A percentile compares a stretch with the other conserved stretches of the same genome.
Conservation (phyloP, 164 flowering plant genomes). For the Protea cynaroides region DNA sequence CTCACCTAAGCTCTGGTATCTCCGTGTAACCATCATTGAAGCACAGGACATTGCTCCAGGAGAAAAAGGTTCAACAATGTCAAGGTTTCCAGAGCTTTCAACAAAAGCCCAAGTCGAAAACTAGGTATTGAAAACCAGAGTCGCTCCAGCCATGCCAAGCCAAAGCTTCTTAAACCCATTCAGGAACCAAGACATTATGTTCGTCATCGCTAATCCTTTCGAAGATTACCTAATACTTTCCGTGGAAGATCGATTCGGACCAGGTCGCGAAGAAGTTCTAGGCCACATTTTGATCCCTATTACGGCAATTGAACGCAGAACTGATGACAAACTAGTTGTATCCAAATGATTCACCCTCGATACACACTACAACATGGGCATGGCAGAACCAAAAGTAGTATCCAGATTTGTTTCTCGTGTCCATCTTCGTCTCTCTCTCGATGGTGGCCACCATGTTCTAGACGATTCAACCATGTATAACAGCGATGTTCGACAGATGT, state of each 20-base stretch:
- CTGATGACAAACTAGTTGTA: conserved; percentile 45
- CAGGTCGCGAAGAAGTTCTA: conserved; percentile 51
- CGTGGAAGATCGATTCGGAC: conserved; percentile 56
- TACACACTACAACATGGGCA: conserved; percentile 13
- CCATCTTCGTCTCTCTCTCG: conserved; percentile 45
- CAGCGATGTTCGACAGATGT: conserved; percentile 62
- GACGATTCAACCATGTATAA: conserved; percentile 74
- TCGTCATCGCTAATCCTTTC: conserved; percentile 29
- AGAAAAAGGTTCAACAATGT: conserved; percentile 16
- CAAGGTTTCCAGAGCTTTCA: conserved; percentile 21
- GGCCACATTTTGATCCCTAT: conserved; percentile 59
- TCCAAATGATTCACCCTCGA: conserved; percentile 75
- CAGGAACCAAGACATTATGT: conserved; percentile 75
- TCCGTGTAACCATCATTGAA: conserved; percentile 25
- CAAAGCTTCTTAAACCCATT: conserved; percentile 19
- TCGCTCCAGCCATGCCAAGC: conserved; percentile 9
- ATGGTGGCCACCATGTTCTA: conserved; percentile 67
- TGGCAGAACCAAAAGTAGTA: conserved; percentile 26
- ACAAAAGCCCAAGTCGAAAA: conserved; percentile 28
- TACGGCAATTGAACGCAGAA: conserved; percentile 42
- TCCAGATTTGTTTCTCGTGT: no score
- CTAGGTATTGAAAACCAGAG: conserved; percentile 21
- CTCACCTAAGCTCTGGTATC: no score
- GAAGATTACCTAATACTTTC: conserved; percentile 37
- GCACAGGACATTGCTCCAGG: conserved; percentile 28